These are phyloP conservation scores for Psilocybe subaeruginosa DNA, from an alignment of 768 basidiomycete genomes.

Conservation along the genomic window DNA sequence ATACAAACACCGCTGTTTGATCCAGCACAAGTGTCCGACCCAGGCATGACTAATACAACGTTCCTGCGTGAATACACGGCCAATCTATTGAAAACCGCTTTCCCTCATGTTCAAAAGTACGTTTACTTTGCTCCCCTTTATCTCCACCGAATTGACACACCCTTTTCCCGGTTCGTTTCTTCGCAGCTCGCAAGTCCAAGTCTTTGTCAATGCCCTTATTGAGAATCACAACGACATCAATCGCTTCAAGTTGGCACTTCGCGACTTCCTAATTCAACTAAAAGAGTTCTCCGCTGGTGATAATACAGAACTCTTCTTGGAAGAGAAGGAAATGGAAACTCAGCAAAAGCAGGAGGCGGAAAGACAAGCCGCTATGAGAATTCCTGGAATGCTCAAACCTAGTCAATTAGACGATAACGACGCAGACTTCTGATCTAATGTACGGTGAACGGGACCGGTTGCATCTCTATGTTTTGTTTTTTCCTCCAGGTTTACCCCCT, in stretches of 20 bases:
- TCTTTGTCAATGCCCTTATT: slow-evolving; percentile 68
- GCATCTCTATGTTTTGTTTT: slow-evolving; percentile 30
- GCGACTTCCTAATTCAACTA: slow-evolving; percentile 97
- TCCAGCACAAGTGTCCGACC: slow-evolving; percentile 68
- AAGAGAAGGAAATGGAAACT: slow-evolving; percentile 91
- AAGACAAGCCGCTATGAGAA: slow-evolving; percentile 86
- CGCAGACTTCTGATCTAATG: slow-evolving; percentile 69
- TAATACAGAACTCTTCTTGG: slow-evolving; percentile 88
- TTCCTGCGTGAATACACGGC: slow-evolving; percentile 88
- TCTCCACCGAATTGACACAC: slow-evolving; percentile 17
- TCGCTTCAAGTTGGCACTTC: slow-evolving; percentile 91
- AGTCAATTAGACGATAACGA: slow-evolving; percentile 94
- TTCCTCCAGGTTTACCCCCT: slow-evolving; percentile 27
- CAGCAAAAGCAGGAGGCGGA: slow-evolving; percentile 81
- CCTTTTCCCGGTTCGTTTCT: slow-evolving; percentile 5
- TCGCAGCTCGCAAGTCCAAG: slow-evolving; percentile 66
- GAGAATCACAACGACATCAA: slow-evolving; percentile 81
- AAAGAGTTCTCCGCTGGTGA: slow-evolving; percentile 94
- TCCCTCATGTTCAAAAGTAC: slow-evolving; percentile 89
- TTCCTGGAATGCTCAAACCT: slow-evolving; percentile 98
- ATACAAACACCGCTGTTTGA: slow-evolving; percentile 88
- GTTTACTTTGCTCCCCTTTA: slow-evolving; percentile 29
- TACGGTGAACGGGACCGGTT: slow-evolving; percentile 27
- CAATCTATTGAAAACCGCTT: slow-evolving; percentile 84
- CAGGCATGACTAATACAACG: slow-evolving; percentile 72